Evolutionary conservation across 2,329 filamentous ascomycete genomes (phyloP).

Genomic region (Diaporthe citriasiana): DNA sequence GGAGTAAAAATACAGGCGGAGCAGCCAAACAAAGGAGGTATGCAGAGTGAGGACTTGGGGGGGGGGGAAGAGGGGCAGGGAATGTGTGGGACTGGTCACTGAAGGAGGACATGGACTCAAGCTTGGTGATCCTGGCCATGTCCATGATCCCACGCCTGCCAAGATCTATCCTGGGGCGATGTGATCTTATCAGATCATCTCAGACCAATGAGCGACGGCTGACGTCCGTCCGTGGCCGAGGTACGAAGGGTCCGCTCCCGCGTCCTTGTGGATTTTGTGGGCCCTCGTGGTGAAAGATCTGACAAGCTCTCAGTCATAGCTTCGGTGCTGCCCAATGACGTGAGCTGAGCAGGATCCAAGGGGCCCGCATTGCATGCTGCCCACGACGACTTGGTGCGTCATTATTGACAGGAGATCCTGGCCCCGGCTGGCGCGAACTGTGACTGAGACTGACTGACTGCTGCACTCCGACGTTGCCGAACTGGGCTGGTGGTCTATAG

Average conservation of each 20-base stretch:
- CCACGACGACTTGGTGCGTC: constrained; percentile 32
- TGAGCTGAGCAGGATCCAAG: background rate
- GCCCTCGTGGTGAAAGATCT: constrained; percentile 36
- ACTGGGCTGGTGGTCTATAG: background rate
- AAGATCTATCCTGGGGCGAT: constrained; percentile 26
- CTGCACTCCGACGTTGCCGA: background rate
- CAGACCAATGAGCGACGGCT: constrained; percentile 41
- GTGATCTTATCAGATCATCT: constrained; percentile 49
- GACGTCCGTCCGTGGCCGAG: constrained; percentile 9
- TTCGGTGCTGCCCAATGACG: constrained; percentile 19
- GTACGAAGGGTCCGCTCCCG: constrained; percentile 27
- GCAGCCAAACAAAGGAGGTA: constrained; percentile 5
- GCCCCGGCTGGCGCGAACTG: background rate
- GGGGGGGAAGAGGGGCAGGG: constrained; percentile 28
- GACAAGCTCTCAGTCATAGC: constrained; percentile 37
- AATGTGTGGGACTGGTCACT: constrained; percentile 5
- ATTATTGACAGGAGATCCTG: constrained; percentile 19
- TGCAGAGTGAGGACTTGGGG: background rate
- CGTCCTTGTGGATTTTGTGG: constrained; percentile 8
- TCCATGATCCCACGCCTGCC: constrained; percentile 21
- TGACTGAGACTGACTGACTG: constrained; percentile 3
- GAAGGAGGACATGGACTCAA: constrained; percentile 30
- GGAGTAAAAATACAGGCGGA: constrained; percentile 10
- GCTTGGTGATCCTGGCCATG: constrained; percentile 31
- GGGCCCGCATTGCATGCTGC: constrained; percentile 27